A percentile compares a stretch with the other conserved stretches of the same genome.
Conservation (phyloP, 2,329 filamentous ascomycete species). For the Penicillium sp. region DNA sequence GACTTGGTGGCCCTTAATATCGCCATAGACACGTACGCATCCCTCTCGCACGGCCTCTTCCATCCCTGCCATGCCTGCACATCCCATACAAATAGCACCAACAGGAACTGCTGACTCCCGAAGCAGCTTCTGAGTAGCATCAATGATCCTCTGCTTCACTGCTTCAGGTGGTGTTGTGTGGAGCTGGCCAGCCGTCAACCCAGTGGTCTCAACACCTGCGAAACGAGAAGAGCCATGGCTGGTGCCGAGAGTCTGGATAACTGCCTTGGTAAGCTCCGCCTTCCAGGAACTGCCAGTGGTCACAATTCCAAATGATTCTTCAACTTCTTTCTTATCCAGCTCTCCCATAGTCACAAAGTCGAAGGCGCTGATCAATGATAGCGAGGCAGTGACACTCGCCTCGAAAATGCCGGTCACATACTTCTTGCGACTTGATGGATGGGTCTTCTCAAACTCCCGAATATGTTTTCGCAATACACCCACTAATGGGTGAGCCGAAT, state of each 20-base stretch:
- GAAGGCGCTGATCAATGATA: constrained; percentile 55
- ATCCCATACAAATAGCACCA: constrained; percentile 76
- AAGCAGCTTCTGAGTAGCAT: constrained; percentile 69
- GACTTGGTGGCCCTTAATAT: constrained; percentile 58
- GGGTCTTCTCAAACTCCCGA: constrained; percentile 19
- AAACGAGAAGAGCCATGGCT: constrained; percentile 54
- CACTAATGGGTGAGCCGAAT: constrained; percentile 79
- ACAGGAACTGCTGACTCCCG: constrained; percentile 51
- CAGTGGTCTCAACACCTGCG: constrained; percentile 78
- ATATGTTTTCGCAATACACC: constrained; percentile 54
- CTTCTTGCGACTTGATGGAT: constrained; percentile 35
- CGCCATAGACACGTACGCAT: constrained; percentile 64
- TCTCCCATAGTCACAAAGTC: constrained; percentile 23
- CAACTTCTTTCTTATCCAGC: constrained; percentile 39
- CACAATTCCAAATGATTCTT: constrained; percentile 73
- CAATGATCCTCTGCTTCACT: constrained; percentile 65
- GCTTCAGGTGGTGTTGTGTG: constrained; percentile 67
- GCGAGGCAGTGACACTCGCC: constrained; percentile 67
- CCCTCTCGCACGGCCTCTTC: constrained; percentile 72
- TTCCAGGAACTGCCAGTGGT: constrained; percentile 87
- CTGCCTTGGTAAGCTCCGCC: constrained; percentile 65
- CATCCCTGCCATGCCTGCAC: constrained; percentile 87
- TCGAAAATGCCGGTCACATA: constrained; percentile 85
- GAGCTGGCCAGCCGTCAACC: constrained; percentile 75
- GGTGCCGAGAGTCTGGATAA: constrained; percentile 58